These are phyloP conservation scores for Phialophora chinensis DNA, from an alignment of 2,329 filamentous ascomycete species.

Conservation along the genomic window DNA sequence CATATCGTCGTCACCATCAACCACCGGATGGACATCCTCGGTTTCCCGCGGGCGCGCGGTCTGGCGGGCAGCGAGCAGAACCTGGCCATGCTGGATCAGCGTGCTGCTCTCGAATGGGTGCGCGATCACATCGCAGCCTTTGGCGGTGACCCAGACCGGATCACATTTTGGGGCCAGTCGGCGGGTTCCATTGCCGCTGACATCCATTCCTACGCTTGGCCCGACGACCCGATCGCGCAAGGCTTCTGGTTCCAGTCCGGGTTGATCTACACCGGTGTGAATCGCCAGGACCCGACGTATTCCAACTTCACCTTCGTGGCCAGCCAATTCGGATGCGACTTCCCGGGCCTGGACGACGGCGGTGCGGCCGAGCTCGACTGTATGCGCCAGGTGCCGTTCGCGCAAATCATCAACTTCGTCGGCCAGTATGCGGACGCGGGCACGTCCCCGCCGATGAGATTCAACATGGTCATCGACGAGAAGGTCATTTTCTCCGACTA, in stretches of 20 bases:
- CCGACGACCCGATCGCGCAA: slow-evolving; percentile 38
- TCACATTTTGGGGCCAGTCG: slow-evolving; percentile 57
- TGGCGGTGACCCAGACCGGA: slow-evolving; percentile 56
- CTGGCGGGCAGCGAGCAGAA: slow-evolving; percentile 47
- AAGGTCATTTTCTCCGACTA: slow-evolving; percentile 43
- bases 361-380: slow-evolving; percentile 41
- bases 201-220: slow-evolving; percentile 36
- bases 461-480: slow-evolving; percentile 39
- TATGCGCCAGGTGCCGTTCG: slow-evolving; percentile 41
- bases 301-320: slow-evolving; percentile 44
- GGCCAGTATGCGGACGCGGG: slow-evolving; percentile 37
- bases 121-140: slow-evolving; percentile 58
- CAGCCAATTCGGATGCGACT: slow-evolving; percentile 41
- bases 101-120: slow-evolving; percentile 56
- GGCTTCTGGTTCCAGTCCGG: slow-evolving; percentile 36
- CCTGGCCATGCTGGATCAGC: slow-evolving; percentile 60
- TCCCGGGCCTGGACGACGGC: slow-evolving; percentile 28
- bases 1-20: slow-evolving; percentile 50
- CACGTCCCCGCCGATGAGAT: slow-evolving; percentile 32
- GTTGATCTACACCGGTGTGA: slow-evolving; percentile 17
- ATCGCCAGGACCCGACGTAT: slow-evolving; percentile 32
- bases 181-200: slow-evolving; percentile 40
- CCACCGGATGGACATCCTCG: slow-evolving; percentile 50
- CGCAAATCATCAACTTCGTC: slow-evolving; percentile 41
- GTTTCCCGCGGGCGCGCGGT: slow-evolving; percentile 43